Evolutionary conservation across 257 asterid species (phyloP).

Genomic region (Plantago ovata): DNA sequence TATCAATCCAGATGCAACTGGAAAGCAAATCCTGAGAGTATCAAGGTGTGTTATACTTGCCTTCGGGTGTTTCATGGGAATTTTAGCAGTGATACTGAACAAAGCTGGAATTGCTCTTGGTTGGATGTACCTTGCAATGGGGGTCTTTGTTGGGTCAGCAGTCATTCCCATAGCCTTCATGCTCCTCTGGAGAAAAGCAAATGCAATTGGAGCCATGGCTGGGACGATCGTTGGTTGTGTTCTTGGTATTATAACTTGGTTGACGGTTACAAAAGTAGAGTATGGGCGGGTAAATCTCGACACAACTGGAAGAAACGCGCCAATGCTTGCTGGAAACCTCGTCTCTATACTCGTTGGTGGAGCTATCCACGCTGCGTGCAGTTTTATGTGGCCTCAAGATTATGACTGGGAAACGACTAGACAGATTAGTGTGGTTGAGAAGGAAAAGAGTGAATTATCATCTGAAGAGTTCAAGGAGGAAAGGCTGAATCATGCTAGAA

Average conservation of each 20-base stretch:
- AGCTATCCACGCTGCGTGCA: conserved; percentile 62
- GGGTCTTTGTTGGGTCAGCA: conserved; percentile 85
- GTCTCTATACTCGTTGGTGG: conserved; percentile 84
- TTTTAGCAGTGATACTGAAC: conserved; percentile 75
- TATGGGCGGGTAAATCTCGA: conserved; percentile 81
- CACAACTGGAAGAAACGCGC: conserved; percentile 87
- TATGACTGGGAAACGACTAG: conserved; percentile 83
- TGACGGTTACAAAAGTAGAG: conserved; percentile 61
- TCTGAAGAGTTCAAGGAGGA: conserved; percentile 67
- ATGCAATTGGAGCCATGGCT: conserved; percentile 66
- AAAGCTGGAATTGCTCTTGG: conserved; percentile 86
- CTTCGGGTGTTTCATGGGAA: conserved; percentile 86
- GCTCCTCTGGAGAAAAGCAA: conserved; percentile 89
- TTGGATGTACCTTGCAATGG: conserved; percentile 95
- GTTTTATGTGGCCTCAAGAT: conserved; percentile 68
- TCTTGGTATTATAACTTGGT: conserved; percentile 80
- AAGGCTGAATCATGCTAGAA: conserved; percentile 54
- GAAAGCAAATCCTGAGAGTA: conserved; percentile 63
- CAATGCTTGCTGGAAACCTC: conserved; percentile 89
- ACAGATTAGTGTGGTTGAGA: conserved; percentile 76
- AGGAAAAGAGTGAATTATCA: conserved; percentile 54
- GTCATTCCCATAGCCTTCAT: conserved; percentile 88
- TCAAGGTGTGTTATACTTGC: conserved; percentile 58
- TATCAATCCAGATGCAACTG: conserved; percentile 79
- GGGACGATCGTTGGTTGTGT: conserved; percentile 69